Evolutionary conservation across 768 basidiomycete species (phyloP), one percentile per base, ranked within the genome.

Genomic region (Porpolomopsis calyptriformis): DNA sequence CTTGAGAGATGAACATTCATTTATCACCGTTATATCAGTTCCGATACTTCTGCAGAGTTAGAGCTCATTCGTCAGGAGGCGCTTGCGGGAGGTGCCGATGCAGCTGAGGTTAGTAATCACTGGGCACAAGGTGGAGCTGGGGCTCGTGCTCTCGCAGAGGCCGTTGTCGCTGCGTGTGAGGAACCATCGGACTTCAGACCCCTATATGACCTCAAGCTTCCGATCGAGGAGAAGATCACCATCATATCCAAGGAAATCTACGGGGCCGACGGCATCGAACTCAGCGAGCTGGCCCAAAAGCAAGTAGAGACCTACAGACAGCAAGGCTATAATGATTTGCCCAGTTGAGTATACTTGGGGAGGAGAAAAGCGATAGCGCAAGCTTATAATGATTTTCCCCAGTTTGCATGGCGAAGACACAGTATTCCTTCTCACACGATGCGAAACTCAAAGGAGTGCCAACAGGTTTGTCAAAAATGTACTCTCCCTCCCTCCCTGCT

Each of bases 351-450:
- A 14, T 31, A 65, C 23, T 18, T n/a, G n/a, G n/a, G n/a, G n/a
- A n/a, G n/a, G n/a, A n/a, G n/a, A n/a, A n/a, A n/a, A n/a, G n/a
- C n/a, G n/a, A n/a, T n/a, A n/a, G n/a, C n/a, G n/a, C n/a, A n/a
- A n/a, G n/a, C n/a, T n/a, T n/a, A n/a, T 56, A 2, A 51, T 39
- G 27, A 43, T 53, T 52, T 40, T 50, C 57, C 40, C 45, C 53
- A 84, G 91, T 94, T 60, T 94, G 90, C 67, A 89, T 93, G 88
- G 91, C 90, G 40, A 94, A 96, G 74, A 98, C 94, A 4, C 94
- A 96, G 52, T 90, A 97, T 55, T 96, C 92, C 16, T 92, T 99
- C 70, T 94, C 91, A 20, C 91, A 94, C 60, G 85, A 99, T 57
- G 84, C 92, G 5, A 80, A 81, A 53, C 73, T 87, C 50, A 97